A percentile compares a stretch with the other conserved stretches of the same genome.
Conservation (phyloP, 495 filamentous ascomycete genomes). For the Pyronema domesticum region DNA sequence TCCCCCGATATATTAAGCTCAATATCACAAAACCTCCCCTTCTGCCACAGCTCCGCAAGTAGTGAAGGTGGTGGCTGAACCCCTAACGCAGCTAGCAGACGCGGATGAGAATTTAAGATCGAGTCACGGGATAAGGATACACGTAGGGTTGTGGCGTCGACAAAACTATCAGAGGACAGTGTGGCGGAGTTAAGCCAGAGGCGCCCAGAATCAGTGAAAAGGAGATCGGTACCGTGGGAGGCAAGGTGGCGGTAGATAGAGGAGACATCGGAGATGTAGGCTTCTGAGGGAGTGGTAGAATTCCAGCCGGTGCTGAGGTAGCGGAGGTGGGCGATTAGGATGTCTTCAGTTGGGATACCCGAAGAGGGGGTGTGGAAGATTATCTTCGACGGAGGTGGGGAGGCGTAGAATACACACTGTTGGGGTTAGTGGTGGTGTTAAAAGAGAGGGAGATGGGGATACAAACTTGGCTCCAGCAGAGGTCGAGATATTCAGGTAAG, state of each 20-base stretch:
- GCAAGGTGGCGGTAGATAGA: constrained; percentile 10
- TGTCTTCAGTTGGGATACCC: neutral
- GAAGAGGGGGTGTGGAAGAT: neutral
- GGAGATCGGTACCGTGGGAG: neutral
- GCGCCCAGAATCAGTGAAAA: neutral
- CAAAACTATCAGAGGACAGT: neutral
- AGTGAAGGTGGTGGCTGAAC: constrained; percentile 1
- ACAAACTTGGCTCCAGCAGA: constrained; percentile 17
- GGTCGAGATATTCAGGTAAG: constrained; percentile 3
- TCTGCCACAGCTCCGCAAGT: neutral
- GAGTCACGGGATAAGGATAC: neutral
- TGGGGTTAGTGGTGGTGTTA: neutral
- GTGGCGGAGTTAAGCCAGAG: neutral
- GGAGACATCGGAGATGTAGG: constrained; percentile 10
- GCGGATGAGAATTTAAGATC: neutral
- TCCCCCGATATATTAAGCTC: constrained; percentile 7
- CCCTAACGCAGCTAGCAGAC: constrained; percentile 1
- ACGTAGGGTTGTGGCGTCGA: neutral
- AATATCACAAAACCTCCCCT: constrained; percentile 9
- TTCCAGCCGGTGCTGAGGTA: constrained; percentile 4
- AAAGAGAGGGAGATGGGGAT: neutral
- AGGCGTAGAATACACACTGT: constrained; percentile 5
- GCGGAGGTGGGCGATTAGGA: constrained; percentile 10
- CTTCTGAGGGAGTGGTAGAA: constrained; percentile 5
- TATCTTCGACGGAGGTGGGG: neutral